Base-by-base conservation (phyloP, 73 alveolate genomes). In the Loxodes magnus region DNA sequence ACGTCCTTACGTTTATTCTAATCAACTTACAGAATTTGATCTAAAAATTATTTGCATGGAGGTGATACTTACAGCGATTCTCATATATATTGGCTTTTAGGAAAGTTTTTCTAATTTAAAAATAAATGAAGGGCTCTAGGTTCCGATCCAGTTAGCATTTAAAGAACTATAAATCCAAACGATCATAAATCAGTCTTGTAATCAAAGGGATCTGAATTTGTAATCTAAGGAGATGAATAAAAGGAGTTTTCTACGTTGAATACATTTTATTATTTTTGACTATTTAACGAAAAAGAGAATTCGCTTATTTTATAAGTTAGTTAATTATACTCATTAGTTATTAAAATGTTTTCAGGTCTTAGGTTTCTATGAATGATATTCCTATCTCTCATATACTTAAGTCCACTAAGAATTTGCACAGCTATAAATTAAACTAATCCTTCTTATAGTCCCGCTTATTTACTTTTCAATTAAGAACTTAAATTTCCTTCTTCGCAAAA, bases 181-280 rank as follows among this genome's bases (percentile, higher is more conserved):
- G 61, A 25, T 77, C 84, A 70, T 31, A 70, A 19, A 41, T 70
- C 84, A 0, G 38, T 71, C 17, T 61, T 71, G 2, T 34, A 56
- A 2, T 77, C 84, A 35, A 62, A 86, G 14, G 51, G 54, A 44
- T 65, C 30, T 2, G 90, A 90, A 55, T 62, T 17, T 36, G 82
- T 82, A 15, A 89, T 82, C 67, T 89, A 96, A 12, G 98, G 98
- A 0, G 96, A 82, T 34, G 95, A 93, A 52, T 85, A 89, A 83
- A 74, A 3, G 96, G 96, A 5, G 98, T 82, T n/a, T 96, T 96
- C 28, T 95, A 85, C 4, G 94, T 82, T 25, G 97, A 82, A 57
- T 66, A 71, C 42, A 87, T 56, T 55, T 56, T 70, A 38, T 75
- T 73, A 6, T 37, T 88, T 96, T 12, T 79, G 19, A 9, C 60